Base-by-base conservation (phyloP, 108 stramenopile genomes). In the Conticribra guillardii region DNA sequence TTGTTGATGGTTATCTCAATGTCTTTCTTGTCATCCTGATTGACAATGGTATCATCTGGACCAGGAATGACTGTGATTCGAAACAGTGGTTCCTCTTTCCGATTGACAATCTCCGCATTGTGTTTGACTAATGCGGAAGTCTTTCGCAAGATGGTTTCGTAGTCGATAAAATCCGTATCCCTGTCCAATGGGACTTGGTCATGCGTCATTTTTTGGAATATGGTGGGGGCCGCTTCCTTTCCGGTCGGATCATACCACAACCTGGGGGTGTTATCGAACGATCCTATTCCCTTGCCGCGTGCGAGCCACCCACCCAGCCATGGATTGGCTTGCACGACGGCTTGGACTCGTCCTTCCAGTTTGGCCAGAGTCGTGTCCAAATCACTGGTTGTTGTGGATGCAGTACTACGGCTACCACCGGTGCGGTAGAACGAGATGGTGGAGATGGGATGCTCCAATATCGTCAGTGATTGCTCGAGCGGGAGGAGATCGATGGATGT, bases 261-360 rank as follows among this genome's bases (percentile, higher is more conserved):
- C 28, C 76, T 49, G 7, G 44, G 33, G 1, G 67, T 69, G 16
- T 54, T 68, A 57, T 82, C 74, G 17, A 77, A 67, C n/a, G 74
- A 61, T 55, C 71, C 74, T 28, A 61, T 41, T 8, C 71, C 71
- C 30, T 67, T 60, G n/a, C 69, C 79, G 3, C 71, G 41, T 0
- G 60, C 51, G 24, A 73, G 56, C 75, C 81, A 82, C 1, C 81
- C 81, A 22, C 81, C 81, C 45, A 77, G 54, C 81, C 81, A 82
- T 0, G 81, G 81, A 67, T 82, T 82, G 19, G 53, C 68, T 44
- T 45, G 34, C 18, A 78, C 27, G 1, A 82, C 65, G 4, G 44
- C 53, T 45, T 61, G 27, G 8, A 82, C 76, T 24, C 81, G 63
- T 0, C 26, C 15, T 48, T 73, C 45, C 17, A 82, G 32, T 34